Evolutionary conservation across 306 rosid genomes (phyloP).

Genomic region (Vigna trinervia): DNA sequence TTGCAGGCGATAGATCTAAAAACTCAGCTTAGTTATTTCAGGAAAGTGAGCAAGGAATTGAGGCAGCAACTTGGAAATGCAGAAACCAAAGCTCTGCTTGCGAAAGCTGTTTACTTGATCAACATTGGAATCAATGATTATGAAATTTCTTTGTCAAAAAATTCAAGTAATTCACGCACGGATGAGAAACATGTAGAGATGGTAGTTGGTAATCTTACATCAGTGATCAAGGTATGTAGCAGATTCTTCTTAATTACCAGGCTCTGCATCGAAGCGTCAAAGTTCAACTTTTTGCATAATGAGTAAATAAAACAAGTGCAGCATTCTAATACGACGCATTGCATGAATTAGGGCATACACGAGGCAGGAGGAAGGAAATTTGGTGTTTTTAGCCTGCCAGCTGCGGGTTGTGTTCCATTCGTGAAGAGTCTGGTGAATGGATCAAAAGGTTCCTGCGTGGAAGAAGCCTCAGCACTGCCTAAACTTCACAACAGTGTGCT

Average conservation of each 20-base stretch:
- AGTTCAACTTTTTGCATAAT: not conserved
- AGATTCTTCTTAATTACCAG: not conserved
- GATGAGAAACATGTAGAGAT: conserved; percentile 51
- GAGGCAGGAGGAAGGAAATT: conserved; percentile 63
- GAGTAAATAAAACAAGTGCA: not conserved
- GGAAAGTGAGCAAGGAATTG: conserved; percentile 52
- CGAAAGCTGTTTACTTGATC: conserved; percentile 72
- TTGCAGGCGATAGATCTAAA: conserved; percentile 66
- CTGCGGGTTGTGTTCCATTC: conserved; percentile 48
- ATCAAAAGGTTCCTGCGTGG: conserved; percentile 42
- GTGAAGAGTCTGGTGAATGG: conserved; percentile 34
- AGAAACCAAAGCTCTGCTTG: conserved; percentile 48
- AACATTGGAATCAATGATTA: conserved; percentile 72
- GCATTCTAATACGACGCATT: not conserved
- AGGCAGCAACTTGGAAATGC: conserved; percentile 53
- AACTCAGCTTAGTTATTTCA: conserved; percentile 55
- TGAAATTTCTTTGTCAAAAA: conserved; percentile 49
- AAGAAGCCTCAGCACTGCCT: conserved; percentile 35
- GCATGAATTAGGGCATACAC: conserved; percentile 45
- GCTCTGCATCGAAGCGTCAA: not conserved
- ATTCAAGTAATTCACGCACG: conserved; percentile 51
- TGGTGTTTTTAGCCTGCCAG: conserved; percentile 47
- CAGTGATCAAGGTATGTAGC: conserved; percentile 58
- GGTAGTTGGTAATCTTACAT: conserved; percentile 74
- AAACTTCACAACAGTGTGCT: conserved; percentile 52